Conservation (phyloP, 148 eudicot species). For the Fallopia convolvulus region DNA sequence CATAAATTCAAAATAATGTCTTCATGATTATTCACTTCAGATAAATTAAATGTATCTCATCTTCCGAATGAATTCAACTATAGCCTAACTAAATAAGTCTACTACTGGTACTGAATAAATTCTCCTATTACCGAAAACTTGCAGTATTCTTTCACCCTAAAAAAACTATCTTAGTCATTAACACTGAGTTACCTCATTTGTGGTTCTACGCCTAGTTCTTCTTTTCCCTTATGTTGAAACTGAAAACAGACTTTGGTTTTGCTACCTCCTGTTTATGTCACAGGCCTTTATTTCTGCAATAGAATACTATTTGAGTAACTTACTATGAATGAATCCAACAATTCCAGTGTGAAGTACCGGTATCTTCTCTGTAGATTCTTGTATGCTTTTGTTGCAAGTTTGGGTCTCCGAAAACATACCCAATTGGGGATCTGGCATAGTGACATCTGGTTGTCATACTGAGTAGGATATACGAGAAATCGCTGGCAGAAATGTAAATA, state of each 20-base stretch:
- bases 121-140: background rate
- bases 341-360: background rate
- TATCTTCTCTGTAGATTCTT: background rate
- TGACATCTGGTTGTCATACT: background rate
- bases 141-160: background rate
- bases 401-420: background rate
- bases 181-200: background rate
- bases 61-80: background rate
- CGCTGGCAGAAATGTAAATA: background rate
- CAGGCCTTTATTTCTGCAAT: background rate
- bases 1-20: background rate
- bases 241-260: background rate
- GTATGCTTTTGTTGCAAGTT: background rate
- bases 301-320: background rate
- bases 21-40: background rate
- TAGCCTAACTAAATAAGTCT: background rate
- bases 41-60: background rate
- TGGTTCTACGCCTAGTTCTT: background rate
- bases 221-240: background rate
- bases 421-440: background rate
- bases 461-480: background rate
- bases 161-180: background rate
- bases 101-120: background rate
- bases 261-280: background rate
- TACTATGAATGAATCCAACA: background rate